Evolutionary conservation across 2,329 filamentous ascomycete genomes (phyloP).

Genomic region (Purpureocillium takamizusanense): DNA sequence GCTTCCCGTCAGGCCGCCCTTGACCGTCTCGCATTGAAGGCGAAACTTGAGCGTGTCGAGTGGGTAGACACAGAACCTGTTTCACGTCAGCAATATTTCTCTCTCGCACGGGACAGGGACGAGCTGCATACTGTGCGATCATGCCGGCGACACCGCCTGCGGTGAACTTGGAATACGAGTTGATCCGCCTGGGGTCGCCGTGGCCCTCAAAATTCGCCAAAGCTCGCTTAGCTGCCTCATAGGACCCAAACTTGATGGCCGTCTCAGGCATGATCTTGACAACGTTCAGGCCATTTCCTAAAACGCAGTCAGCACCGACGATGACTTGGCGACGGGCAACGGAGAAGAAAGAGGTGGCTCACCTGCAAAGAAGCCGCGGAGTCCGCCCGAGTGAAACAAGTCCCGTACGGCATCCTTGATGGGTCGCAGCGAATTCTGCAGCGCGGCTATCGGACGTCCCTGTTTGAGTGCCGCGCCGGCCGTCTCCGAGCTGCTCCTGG

Average conservation of each 20-base stretch:
- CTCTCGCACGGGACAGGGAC: not conserved
- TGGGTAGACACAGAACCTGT: constrained; percentile 83
- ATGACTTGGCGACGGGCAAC: not conserved
- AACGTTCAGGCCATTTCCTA: constrained; percentile 93
- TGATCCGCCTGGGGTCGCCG: constrained; percentile 68
- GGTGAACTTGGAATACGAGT: constrained; percentile 78
- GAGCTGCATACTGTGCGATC: constrained; percentile 66
- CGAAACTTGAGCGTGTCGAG: constrained; percentile 74
- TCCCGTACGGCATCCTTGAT: constrained; percentile 66
- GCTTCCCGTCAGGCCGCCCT: constrained; percentile 75
- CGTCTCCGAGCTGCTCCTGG: constrained; percentile 39
- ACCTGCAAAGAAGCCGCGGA: constrained; percentile 91
- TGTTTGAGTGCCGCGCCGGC: constrained; percentile 59
- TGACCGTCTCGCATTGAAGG: constrained; percentile 90
- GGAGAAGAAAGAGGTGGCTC: constrained; percentile 19
- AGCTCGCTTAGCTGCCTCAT: constrained; percentile 86
- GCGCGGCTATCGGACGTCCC: constrained; percentile 56
- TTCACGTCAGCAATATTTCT: constrained; percentile 2
- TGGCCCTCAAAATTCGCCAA: constrained; percentile 85
- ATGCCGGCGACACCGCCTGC: constrained; percentile 89
- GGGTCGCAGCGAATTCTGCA: constrained; percentile 58
- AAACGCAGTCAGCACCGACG: not conserved
- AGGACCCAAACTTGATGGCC: constrained; percentile 95
- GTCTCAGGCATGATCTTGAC: constrained; percentile 98
- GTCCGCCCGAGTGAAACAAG: constrained; percentile 76